A percentile compares a stretch with the other conserved stretches of the same genome.
Evolutionary conservation across 1,284 basidiomycete species (phyloP).

Genomic region (Vanrija humicola): DNA sequence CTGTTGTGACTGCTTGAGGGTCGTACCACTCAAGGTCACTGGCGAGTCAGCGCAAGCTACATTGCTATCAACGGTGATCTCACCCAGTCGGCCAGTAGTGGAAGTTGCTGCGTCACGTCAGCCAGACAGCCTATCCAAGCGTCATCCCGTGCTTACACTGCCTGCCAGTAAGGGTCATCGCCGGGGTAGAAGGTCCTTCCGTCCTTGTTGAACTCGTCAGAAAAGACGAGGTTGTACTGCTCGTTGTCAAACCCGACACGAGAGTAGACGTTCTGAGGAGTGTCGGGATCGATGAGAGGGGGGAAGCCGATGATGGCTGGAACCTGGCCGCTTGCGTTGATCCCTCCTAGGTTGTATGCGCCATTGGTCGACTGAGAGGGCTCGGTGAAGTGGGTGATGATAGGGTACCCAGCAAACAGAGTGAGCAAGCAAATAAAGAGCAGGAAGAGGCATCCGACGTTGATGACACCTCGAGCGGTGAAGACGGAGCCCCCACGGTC

Average conservation of each 20-base stretch:
- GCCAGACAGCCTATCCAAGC: not conserved
- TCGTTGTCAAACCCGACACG: conserved; percentile 45
- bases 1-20: conserved; percentile 74
- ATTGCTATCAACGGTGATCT: not conserved
- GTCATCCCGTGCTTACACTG: conserved; percentile 22
- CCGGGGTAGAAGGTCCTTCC: conserved; percentile 70
- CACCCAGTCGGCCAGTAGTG: conserved; percentile 63
- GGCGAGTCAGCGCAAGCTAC: conserved; percentile 35
- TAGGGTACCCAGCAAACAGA: conserved; percentile 59
- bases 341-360: conserved; percentile 56
- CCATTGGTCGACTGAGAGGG: conserved; percentile 43
- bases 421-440: conserved; percentile 60
- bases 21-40: conserved; percentile 73
- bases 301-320: conserved; percentile 59
- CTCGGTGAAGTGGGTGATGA: conserved; percentile 46
- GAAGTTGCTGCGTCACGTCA: conserved; percentile 50
- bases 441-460: conserved; percentile 69
- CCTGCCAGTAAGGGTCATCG: conserved; percentile 52
- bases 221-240: conserved; percentile 51
- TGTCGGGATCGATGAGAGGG: conserved; percentile 71
- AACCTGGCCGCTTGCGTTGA: conserved; percentile 58
- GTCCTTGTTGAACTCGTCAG: conserved; percentile 57
- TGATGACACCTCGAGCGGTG: conserved; percentile 66
- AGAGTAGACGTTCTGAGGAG: conserved; percentile 52
- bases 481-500: conserved; percentile 64